Conservation (phyloP, 768 basidiomycete species). For the Trametes maxima region DNA sequence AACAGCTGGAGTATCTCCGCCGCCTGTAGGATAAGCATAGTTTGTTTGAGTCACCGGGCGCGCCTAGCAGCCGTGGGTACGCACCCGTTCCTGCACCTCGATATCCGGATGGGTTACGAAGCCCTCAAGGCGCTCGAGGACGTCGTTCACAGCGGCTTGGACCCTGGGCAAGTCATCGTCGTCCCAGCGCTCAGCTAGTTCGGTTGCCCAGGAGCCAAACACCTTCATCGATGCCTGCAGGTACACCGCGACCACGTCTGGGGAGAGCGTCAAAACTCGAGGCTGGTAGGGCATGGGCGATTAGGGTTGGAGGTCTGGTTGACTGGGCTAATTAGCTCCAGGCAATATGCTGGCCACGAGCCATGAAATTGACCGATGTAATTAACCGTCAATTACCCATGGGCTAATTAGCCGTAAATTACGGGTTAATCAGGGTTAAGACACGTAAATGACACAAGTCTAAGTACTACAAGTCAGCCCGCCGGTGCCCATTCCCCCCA, state of each 20-base stretch:
- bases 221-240: conserved; percentile 85
- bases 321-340: not conserved
- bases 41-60: not conserved
- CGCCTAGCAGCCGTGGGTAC: conserved; percentile 29
- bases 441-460: not conserved
- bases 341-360: not conserved
- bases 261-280: conserved; percentile 53
- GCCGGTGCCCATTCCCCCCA: not conserved
- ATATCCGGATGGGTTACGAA: conserved; percentile 69
- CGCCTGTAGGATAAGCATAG: conserved; percentile 52
- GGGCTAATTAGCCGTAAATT: not conserved
- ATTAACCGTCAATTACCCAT: too few species aligned
- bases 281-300: conserved; percentile 39
- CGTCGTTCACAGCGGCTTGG: conserved; percentile 60
- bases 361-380: not conserved
- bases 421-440: not conserved
- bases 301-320: not conserved
- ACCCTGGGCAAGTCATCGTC: conserved; percentile 68
- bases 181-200: conserved; percentile 77
- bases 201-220: conserved; percentile 83
- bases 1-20: conserved; percentile 78
- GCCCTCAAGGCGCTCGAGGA: conserved; percentile 57
- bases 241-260: conserved; percentile 76
- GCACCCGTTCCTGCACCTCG: conserved; percentile 91
- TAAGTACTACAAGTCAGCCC: not conserved